phyloP scores from a whole-genome alignment of 306 rosid genomes.

The Cucurbita argyrosperma region DNA sequence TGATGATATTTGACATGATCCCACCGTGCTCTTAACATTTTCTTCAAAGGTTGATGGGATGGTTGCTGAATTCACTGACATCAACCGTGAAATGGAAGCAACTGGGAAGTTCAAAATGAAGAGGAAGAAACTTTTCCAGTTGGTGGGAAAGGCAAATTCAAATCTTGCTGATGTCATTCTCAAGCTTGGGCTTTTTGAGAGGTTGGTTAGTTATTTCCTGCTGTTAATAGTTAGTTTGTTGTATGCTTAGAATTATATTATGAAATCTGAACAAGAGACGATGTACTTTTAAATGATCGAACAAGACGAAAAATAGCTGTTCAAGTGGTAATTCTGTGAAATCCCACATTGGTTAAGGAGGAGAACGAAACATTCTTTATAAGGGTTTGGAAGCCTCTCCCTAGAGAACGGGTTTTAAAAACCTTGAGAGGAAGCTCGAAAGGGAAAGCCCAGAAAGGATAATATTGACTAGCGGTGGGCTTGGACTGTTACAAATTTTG shows the following conservation, averaged over 20 bases:
- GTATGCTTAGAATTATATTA: not conserved
- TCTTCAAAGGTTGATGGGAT: conserved; percentile 78
- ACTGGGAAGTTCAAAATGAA: conserved; percentile 92
- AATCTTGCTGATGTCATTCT: conserved; percentile 96
- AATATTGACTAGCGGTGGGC: too few species aligned
- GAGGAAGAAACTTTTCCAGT: conserved; percentile 88
- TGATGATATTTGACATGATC: not conserved
- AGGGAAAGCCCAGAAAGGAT: too few species aligned
- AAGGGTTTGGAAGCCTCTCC: too few species aligned
- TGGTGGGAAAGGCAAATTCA: conserved; percentile 98
- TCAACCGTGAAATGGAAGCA: conserved; percentile 93
- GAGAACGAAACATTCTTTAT: too few species aligned
- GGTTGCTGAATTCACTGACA: conserved; percentile 97
- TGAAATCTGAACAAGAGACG: not conserved
- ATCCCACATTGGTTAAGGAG: too few species aligned
- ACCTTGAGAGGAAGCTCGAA: too few species aligned
- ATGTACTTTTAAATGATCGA: not conserved
- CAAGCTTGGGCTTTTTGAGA: conserved; percentile 94
- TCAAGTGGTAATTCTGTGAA: not conserved
- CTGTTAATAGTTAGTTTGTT: not conserved
- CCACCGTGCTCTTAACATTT: not conserved
- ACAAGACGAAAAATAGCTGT: not conserved
- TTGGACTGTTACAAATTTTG: not conserved
- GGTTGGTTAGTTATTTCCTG: conserved; percentile 24
- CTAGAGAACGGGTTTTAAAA: too few species aligned